Conservation (phyloP, 2,329 filamentous ascomycete species). For the Diaporthe vexans region DNA sequence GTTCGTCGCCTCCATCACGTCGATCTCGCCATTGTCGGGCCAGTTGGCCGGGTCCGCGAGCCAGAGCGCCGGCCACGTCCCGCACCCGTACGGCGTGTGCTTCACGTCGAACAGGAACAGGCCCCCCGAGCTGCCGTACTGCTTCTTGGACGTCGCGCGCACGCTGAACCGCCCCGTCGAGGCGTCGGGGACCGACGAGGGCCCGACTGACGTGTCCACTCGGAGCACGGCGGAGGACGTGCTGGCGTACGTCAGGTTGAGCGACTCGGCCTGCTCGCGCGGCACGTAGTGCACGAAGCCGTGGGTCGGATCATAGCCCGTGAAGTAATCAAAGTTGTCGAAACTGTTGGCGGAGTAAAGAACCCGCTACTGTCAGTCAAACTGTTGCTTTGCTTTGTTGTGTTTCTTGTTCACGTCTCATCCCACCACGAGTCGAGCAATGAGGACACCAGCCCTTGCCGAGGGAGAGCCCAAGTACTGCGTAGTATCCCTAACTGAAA, state of each 20-base stretch:
- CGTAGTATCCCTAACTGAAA: not conserved
- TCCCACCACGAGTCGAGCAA: not conserved
- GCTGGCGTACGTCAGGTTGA: conserved; percentile 74
- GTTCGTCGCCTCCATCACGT: conserved; percentile 73
- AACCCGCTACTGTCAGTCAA: conserved; percentile 15
- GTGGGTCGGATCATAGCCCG: conserved; percentile 62
- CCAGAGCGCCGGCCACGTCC: conserved; percentile 77
- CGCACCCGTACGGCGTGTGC: conserved; percentile 75
- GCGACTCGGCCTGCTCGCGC: conserved; percentile 43
- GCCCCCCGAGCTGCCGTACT: conserved; percentile 55
- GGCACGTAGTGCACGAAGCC: conserved; percentile 70
- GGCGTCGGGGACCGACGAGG: conserved; percentile 48
- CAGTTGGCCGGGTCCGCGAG: conserved; percentile 72
- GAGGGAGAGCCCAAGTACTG: not conserved
- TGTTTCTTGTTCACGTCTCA: too few species aligned
- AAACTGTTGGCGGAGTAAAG: conserved; percentile 10
- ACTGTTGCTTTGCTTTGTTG: not conserved
- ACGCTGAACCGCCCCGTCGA: conserved; percentile 74
- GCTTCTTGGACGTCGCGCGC: conserved; percentile 71
- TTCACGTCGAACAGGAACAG: conserved; percentile 78
- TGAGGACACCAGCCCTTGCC: not conserved
- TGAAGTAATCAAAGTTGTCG: conserved; percentile 68
- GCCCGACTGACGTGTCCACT: conserved; percentile 70
- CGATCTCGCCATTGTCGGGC: conserved; percentile 76
- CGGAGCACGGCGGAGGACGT: conserved; percentile 66